phyloP scores from a whole-genome alignment of 139 green algal species.

The Trebouxia sp. region DNA sequence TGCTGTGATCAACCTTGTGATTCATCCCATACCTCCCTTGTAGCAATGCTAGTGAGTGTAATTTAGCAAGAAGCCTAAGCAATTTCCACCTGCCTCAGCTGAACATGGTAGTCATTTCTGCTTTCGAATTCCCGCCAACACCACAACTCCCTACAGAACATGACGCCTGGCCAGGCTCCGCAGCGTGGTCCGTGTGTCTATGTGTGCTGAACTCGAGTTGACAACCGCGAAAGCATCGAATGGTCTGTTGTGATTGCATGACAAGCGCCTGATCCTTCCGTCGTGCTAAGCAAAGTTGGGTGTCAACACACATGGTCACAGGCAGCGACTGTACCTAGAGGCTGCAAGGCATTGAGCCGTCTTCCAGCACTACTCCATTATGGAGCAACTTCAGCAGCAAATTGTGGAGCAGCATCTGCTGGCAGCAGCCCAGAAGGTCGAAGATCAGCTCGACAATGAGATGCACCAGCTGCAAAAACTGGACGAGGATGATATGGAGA shows the following conservation, averaged over 20 bases:
- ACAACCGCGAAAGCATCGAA: neutral
- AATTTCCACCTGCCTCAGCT: no score
- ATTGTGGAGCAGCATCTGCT: constrained; percentile 22
- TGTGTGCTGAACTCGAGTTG: neutral
- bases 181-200: no score
- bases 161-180: no score
- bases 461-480: constrained; percentile 89
- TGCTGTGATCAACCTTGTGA: no score
- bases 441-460: constrained; percentile 86
- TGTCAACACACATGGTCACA: neutral
- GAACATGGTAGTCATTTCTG: no score
- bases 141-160: no score
- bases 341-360: neutral
- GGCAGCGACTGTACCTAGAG: neutral
- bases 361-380: neutral
- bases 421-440: constrained; percentile 64
- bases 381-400: constrained; percentile 26
- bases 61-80: no score
- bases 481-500: constrained; percentile 87
- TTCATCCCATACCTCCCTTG: no score
- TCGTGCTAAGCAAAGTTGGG: neutral
- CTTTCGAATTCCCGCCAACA: constrained; percentile 20
- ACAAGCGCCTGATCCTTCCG: neutral
- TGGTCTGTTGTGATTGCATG: neutral
- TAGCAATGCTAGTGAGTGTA: no score